Base-by-base conservation (phyloP, 192 early-diverging fungal genomes). In the Coemansia sp. region DNA sequence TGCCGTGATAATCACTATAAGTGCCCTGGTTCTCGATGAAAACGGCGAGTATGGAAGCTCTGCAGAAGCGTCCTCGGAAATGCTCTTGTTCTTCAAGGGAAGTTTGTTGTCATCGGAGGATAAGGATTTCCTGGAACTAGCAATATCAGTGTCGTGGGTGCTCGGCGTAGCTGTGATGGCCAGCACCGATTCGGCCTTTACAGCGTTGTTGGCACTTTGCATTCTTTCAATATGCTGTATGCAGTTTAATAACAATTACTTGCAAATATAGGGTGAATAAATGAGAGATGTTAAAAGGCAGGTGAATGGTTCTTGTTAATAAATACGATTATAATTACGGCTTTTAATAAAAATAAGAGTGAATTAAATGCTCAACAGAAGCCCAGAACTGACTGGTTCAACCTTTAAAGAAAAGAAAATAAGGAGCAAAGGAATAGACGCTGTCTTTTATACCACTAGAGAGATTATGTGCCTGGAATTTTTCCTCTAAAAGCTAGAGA, bases 31-130 rank as follows among this genome's bases (percentile, higher is more conserved):
- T 14, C 50, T 49, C 13, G 64, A 27, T 13, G 72, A 70, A 55
- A 83, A 79, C 16, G 63, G 81, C 14, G 72, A 69, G 62, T 83
- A 83, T 9, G 76, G 71, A 62, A 62, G 48, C 28, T 46, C 73
- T 14, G 36, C 25, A n/a, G n/a, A n/a, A n/a, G n/a, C n/a, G n/a
- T n/a, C n/a, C n/a, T n/a, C n/a, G n/a, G n/a, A n/a, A n/a, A n/a
- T n/a, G n/a, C n/a, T n/a, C n/a, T n/a, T n/a, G n/a, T 24, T 24
- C 34, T 63, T 8, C 8, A 32, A 51, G 11, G 3, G 46, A 6
- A 6, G 49, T 4, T 23, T 51, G 49, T 8, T 19, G 49, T 51
- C 7, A 6, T 35, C 16, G 39, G 39, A 42, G 9, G 16, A 5
- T 16, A 42, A 5, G 8, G 39, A 42, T 42, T 42, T 42, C 16